Percentiles rank a stretch among this genome's conserved stretches.
These are phyloP conservation scores for Hortaea sp. DNA, from an alignment of 2,329 filamentous ascomycete genomes.

Conservation along the genomic window DNA sequence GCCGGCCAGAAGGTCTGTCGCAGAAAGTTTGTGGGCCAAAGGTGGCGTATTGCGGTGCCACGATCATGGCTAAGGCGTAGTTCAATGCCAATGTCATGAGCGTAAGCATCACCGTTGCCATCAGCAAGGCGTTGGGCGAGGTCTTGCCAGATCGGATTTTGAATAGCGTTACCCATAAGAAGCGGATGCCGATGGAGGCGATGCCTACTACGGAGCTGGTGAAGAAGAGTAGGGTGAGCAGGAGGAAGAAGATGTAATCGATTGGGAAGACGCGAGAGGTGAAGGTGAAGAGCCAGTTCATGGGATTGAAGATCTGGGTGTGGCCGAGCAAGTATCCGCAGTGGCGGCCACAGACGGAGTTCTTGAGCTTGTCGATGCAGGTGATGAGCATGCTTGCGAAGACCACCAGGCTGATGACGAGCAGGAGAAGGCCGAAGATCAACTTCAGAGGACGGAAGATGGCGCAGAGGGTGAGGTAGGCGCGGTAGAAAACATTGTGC, in stretches of 20 bases:
- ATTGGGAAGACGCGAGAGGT: slow-evolving; percentile 77
- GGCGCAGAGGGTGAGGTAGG: slow-evolving; percentile 72
- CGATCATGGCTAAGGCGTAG: slow-evolving; percentile 82
- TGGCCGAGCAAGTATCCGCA: slow-evolving; percentile 87
- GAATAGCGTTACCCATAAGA: slow-evolving; percentile 92
- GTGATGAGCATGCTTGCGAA: slow-evolving; percentile 94
- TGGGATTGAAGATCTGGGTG: slow-evolving; percentile 87
- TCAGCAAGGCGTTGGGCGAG: slow-evolving; percentile 79
- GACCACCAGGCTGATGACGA: slow-evolving; percentile 63
- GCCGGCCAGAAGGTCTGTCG: slow-evolving; percentile 54
- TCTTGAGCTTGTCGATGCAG: slow-evolving; percentile 89
- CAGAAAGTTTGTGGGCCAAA: slow-evolving; percentile 95
- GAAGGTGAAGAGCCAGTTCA: slow-evolving; percentile 81
- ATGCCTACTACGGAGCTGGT: slow-evolving; percentile 78
- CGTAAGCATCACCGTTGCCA: slow-evolving; percentile 83
- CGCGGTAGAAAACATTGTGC: slow-evolving; percentile 60
- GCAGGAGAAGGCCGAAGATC: slow-evolving; percentile 67
- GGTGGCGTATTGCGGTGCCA: slow-evolving; percentile 91
- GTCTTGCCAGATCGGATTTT: slow-evolving; percentile 82
- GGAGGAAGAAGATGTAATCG: slow-evolving; percentile 81
- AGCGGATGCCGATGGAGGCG: slow-evolving; percentile 79
- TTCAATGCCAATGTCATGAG: slow-evolving; percentile 86
- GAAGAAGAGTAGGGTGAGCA: slow-evolving; percentile 81
- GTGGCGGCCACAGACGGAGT: slow-evolving; percentile 79
- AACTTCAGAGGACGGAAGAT: slow-evolving; percentile 83